A percentile compares a stretch with the other conserved stretches of the same genome.
phyloP scores from a whole-genome alignment of 495 filamentous ascomycete genomes.

The Tuber borchii region DNA sequence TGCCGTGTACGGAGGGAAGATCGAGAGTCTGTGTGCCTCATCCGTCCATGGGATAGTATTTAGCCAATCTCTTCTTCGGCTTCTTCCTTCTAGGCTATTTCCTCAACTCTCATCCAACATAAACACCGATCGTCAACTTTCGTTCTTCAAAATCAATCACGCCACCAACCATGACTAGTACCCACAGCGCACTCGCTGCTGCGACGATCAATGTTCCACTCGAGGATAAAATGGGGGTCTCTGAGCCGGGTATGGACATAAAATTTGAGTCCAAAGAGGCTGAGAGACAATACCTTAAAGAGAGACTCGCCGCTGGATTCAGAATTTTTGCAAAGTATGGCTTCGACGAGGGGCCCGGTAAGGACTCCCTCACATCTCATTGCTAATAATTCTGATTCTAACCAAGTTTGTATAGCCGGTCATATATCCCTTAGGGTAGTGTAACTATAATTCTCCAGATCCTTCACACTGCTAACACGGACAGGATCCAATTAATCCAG shows the following conservation, averaged over 20 bases:
- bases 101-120: background rate
- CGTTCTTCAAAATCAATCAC: background rate
- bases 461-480: background rate
- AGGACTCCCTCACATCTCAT: constrained; percentile 42
- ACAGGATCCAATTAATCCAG: constrained; percentile 62
- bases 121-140: background rate
- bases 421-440: constrained; percentile 31
- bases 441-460: background rate
- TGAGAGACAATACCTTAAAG: constrained; percentile 62
- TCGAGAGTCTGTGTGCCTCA: too few relatives aligned
- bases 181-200: background rate
- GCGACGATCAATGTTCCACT: background rate
- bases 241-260: background rate
- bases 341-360: constrained; percentile 64
- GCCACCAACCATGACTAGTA: background rate
- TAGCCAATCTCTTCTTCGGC: background rate
- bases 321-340: constrained; percentile 63
- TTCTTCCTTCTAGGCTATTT: background rate
- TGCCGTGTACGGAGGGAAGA: too few relatives aligned
- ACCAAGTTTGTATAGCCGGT: constrained; percentile 14
- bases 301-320: constrained; percentile 67
- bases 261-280: background rate
- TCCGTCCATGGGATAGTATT: too few relatives aligned
- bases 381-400: background rate
- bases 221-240: background rate